Base-by-base conservation (phyloP, 1,284 basidiomycete genomes). In the Albatrellus sp. region DNA sequence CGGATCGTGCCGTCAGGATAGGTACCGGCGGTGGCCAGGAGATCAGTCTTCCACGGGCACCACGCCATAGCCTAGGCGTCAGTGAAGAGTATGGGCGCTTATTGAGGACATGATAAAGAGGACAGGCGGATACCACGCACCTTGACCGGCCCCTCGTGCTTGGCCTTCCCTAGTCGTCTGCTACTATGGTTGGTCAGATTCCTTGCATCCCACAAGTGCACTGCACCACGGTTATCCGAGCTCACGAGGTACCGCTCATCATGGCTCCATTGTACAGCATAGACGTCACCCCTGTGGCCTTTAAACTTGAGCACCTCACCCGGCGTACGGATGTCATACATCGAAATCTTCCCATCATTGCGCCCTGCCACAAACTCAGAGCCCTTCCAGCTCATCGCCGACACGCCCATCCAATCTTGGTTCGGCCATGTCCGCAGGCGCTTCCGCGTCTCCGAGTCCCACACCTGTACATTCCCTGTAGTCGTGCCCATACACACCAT, bases 21-120 rank as follows among this genome's bases (percentile, higher is more conserved):
- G 2, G 77, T 79, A 6, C 80, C 78, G 7, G 80, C 82, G 0
- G 78, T 75, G 0, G 81, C 82, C 29, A 86, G 68, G 2, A 84
- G 61, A 46, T 73, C 75, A 2, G 72, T 66, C 57, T 83, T 78
- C 79, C 81, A 83, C 0, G 82, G 81, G 54, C 77, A 83, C 82
- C 82, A 86, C 0, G 79, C 75, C 9, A 86, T 61, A 1, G 80
- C 80, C 73, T 77, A 41, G 35, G 17, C 30, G 36, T 28, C 17
- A 8, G 16, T 13, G 36, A 13, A 10, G 12, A 28, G 9, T 32
- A 32, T 2, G n/a, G 17, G 32, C 10, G 44, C 32, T 28, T 43
- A 46, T 17, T 24, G 12, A 38, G 33, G 17, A n/a, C 39, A 19
- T 42, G 29, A 11, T 31, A 13, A 34, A n/a, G 14, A n/a, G 8